Evolutionary conservation across 179 eudicot genomes (phyloP).

Genomic region (Camellia oleifera): DNA sequence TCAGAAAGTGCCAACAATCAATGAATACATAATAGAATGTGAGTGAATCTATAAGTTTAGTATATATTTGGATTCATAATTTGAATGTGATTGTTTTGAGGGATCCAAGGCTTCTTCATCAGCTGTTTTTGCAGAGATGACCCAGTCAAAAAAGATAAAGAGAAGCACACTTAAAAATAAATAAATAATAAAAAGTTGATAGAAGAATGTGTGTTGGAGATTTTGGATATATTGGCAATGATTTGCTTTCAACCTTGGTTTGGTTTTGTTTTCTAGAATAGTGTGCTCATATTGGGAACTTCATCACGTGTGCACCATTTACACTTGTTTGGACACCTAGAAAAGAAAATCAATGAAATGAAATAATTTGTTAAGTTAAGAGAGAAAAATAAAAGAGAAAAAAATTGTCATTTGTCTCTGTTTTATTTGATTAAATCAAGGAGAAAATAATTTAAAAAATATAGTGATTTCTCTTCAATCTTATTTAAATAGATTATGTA

Average conservation of each 20-base stretch:
- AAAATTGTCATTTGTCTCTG: no score
- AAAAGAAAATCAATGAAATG: no score
- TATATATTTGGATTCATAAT: not conserved
- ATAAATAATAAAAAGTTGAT: slow-evolving; percentile 14
- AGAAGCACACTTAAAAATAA: slow-evolving; percentile 3
- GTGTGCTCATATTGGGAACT: not conserved
- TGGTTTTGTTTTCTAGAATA: not conserved
- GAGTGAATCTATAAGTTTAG: slow-evolving; percentile 3
- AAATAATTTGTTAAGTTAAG: no score
- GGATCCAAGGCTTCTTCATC: slow-evolving; percentile 12
- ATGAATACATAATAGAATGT: not conserved
- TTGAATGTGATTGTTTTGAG: slow-evolving; percentile 5
- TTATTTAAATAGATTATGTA: no score
- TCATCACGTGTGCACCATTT: not conserved
- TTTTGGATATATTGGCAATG: slow-evolving; percentile 16
- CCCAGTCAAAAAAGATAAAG: slow-evolving; percentile 7
- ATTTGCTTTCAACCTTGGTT: slow-evolving; percentile 21
- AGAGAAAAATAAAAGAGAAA: no score
- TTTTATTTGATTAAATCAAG: no score
- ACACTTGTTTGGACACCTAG: no score
- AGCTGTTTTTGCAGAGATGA: not conserved
- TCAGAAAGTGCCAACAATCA: slow-evolving; percentile 12
- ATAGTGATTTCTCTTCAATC: no score
- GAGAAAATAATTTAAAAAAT: no score
- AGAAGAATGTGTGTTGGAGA: not conserved